Evolutionary conservation across 225 moss, liverwort and hornwort genomes (phyloP).

Genomic region (Climacium dendroides): DNA sequence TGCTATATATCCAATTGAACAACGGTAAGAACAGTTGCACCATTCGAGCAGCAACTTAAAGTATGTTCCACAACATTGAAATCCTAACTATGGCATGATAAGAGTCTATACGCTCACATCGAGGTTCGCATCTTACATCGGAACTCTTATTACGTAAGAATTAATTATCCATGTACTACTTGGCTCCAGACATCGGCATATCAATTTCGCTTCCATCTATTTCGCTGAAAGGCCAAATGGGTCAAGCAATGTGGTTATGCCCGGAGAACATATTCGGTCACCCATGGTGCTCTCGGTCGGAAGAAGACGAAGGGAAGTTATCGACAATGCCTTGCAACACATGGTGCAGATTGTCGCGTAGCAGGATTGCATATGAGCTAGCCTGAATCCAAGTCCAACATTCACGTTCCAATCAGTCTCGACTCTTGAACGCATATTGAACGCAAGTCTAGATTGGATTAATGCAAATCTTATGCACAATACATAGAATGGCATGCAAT

Average conservation of each 20-base stretch:
- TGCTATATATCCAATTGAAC: no score
- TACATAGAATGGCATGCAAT: not conserved
- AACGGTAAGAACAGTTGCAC: not conserved
- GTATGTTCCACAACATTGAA: not conserved
- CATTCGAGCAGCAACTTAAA: not conserved
- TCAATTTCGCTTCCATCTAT: not conserved
- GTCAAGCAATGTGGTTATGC: no score
- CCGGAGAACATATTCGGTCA: not conserved
- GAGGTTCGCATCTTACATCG: no score
- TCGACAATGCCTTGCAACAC: not conserved
- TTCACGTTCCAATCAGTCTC: not conserved
- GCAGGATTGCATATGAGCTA: not conserved
- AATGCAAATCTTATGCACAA: not conserved
- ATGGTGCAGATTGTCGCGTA: not conserved
- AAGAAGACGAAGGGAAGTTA: not conserved
- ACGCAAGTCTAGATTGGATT: not conserved
- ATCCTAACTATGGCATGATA: not conserved
- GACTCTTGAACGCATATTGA: not conserved
- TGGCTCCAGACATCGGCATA: not conserved
- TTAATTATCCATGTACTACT: no score
- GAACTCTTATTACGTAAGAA: not conserved
- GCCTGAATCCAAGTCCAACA: not conserved
- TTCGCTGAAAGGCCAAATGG: not conserved
- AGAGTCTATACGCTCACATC: no score
- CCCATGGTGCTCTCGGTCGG: not conserved